Conservation (phyloP, 768 basidiomycete genomes). For the Inosperma sp. region DNA sequence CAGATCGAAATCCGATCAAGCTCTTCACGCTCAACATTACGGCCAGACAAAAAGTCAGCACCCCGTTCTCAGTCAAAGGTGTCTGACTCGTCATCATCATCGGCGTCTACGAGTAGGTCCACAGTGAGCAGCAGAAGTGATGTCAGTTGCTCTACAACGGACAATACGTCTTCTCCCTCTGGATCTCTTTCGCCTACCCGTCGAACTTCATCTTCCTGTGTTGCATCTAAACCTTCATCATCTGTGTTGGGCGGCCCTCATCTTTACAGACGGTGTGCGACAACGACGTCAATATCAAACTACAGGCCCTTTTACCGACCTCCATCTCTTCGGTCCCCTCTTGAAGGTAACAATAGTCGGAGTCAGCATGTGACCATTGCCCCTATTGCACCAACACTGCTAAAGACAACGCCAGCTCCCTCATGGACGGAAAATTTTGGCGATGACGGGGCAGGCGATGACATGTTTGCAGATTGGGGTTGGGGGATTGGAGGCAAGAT, state of each 20-base stretch:
- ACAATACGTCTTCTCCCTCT: constrained; percentile 18
- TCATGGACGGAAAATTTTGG: constrained; percentile 46
- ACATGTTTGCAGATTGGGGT: constrained; percentile 21
- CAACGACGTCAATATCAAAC: constrained; percentile 5
- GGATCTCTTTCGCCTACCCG: constrained; percentile 24
- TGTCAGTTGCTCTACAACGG: constrained; percentile 16
- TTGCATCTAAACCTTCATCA: constrained; percentile 15
- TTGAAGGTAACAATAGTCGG: constrained; percentile 15
- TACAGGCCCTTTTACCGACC: constrained; percentile 22
- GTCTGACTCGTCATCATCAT: constrained; percentile 43
- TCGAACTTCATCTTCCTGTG: constrained; percentile 12
- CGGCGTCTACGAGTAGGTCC: constrained; percentile 25
- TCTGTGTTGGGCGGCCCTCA: not conserved
- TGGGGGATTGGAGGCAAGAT: constrained; percentile 11
- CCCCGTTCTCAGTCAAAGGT: constrained; percentile 42
- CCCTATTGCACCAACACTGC: constrained; percentile 61
- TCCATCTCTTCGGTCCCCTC: constrained; percentile 23
- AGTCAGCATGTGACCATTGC: constrained; percentile 40
- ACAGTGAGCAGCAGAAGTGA: constrained; percentile 20
- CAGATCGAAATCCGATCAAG: constrained; percentile 59
- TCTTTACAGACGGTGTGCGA: constrained; percentile 6
- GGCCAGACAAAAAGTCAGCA: constrained; percentile 20
- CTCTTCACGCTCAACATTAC: constrained; percentile 20
- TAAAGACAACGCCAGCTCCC: constrained; percentile 66
- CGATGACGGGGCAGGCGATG: constrained; percentile 40